These are phyloP conservation scores for Cystofilobasidium ferigula DNA, from an alignment of 768 basidiomycete genomes.

Conservation along the genomic window DNA sequence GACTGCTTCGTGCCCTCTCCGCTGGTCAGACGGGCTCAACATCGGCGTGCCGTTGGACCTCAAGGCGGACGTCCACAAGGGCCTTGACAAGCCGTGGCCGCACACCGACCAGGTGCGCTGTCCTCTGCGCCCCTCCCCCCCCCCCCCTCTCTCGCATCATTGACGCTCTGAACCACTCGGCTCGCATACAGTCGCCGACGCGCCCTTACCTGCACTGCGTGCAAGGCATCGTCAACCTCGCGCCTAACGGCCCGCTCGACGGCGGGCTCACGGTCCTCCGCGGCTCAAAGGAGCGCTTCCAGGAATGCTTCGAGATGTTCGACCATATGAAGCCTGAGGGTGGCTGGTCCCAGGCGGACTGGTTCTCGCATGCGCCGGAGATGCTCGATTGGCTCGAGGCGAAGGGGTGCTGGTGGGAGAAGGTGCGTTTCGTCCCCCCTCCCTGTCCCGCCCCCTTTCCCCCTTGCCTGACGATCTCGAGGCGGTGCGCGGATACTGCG, in stretches of 20 bases:
- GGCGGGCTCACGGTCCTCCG: constrained; percentile 40
- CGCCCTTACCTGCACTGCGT: constrained; percentile 13
- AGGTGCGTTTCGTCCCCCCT: too few relatives aligned
- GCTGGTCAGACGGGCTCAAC: constrained; percentile 15
- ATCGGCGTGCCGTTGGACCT: constrained; percentile 14
- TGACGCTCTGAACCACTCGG: too few relatives aligned
- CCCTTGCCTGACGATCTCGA: too few relatives aligned
- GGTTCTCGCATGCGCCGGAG: constrained; percentile 27
- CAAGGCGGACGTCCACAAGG: background rate
- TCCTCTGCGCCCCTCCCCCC: too few relatives aligned
- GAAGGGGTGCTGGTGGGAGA: constrained; percentile 37
- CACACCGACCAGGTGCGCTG: background rate
- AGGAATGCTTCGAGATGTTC: constrained; percentile 36
- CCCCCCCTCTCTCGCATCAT: too few relatives aligned
- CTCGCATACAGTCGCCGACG: background rate
- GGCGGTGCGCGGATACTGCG: too few relatives aligned
- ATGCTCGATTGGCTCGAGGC: constrained; percentile 39
- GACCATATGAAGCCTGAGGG: constrained; percentile 28
- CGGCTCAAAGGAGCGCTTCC: constrained; percentile 34
- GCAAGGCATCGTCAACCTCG: constrained; percentile 30
- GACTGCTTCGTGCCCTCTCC: too few relatives aligned
- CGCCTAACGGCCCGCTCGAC: constrained; percentile 37
- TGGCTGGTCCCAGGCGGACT: constrained; percentile 30
- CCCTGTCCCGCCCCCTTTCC: too few relatives aligned
- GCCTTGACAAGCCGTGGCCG: constrained; percentile 17